phyloP scores from a whole-genome alignment of 2,329 filamentous ascomycete genomes.

The Aureobasidium sp. region DNA sequence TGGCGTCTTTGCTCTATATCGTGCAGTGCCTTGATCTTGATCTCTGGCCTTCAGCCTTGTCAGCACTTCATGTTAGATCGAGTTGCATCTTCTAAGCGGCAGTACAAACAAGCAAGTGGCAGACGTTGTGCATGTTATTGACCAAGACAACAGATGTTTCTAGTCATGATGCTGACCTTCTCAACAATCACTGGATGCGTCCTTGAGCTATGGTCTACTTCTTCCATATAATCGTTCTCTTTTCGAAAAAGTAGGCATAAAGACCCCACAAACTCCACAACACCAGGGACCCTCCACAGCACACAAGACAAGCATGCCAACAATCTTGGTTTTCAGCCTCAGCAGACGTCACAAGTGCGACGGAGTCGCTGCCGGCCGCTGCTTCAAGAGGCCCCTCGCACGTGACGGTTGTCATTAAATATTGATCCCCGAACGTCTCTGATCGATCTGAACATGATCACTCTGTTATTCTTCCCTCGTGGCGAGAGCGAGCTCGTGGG shows the following conservation, averaged over 20 bases:
- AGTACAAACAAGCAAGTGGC: neutral
- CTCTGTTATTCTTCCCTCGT: neutral
- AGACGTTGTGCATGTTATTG: neutral
- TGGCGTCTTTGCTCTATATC: neutral
- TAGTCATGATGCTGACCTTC: neutral
- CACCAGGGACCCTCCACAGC: neutral
- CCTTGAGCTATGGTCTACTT: neutral
- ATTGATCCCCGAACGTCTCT: neutral
- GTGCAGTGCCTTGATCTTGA: constrained; percentile 7
- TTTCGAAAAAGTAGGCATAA: neutral
- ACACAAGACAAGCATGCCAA: neutral
- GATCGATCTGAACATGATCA: neutral
- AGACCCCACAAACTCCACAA: neutral
- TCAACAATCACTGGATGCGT: neutral
- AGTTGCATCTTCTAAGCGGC: neutral
- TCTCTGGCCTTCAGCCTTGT: neutral
- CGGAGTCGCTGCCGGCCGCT: neutral
- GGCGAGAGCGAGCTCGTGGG: neutral
- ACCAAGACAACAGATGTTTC: neutral
- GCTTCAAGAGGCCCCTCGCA: neutral
- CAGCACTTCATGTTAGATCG: constrained; percentile 1
- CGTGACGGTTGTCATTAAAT: neutral
- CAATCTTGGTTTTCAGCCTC: constrained; percentile 3
- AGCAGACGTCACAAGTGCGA: neutral
- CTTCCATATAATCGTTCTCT: neutral